Conservation (phyloP, 495 filamentous ascomycete genomes). For the Lasiosphaeria miniovina region DNA sequence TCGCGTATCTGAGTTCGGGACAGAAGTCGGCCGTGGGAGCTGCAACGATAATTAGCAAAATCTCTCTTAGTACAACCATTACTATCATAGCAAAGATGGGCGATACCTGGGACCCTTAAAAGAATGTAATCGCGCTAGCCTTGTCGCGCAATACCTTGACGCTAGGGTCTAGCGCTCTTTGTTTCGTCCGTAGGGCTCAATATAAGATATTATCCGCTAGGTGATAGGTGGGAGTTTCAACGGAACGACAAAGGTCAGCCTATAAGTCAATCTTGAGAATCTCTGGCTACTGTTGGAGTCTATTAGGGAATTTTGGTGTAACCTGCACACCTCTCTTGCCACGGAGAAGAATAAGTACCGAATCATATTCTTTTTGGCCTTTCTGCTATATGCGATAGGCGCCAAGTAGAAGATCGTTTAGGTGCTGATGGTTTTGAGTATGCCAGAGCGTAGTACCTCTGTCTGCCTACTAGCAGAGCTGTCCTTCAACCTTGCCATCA, state of each 20-base stretch:
- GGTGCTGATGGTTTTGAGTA: constrained; percentile 15
- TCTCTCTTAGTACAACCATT: constrained; percentile 34
- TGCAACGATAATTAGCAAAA: constrained; percentile 44
- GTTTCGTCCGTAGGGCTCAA: not conserved
- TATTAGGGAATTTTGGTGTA: constrained; percentile 11
- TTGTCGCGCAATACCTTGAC: no score
- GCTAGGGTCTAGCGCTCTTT: not conserved
- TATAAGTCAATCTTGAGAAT: constrained; percentile 9
- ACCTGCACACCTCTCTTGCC: constrained; percentile 8
- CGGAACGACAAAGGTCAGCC: not conserved
- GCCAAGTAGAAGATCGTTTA: constrained; percentile 12
- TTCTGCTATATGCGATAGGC: constrained; percentile 10
- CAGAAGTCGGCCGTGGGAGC: no score
- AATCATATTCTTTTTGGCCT: constrained; percentile 18
- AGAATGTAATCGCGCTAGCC: not conserved
- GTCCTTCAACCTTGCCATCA: constrained; percentile 8
- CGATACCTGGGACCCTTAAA: not conserved
- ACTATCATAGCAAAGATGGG: constrained; percentile 1
- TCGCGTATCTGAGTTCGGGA: constrained; percentile 51
- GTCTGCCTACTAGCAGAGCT: not conserved
- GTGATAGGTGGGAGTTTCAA: constrained; percentile 10
- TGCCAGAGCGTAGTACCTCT: not conserved
- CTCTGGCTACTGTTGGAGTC: not conserved
- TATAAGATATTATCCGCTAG: not conserved
- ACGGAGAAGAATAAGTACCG: constrained; percentile 13